phyloP scores from a whole-genome alignment of 1,284 basidiomycete genomes.

The Austroboletus novae-zelandiae region DNA sequence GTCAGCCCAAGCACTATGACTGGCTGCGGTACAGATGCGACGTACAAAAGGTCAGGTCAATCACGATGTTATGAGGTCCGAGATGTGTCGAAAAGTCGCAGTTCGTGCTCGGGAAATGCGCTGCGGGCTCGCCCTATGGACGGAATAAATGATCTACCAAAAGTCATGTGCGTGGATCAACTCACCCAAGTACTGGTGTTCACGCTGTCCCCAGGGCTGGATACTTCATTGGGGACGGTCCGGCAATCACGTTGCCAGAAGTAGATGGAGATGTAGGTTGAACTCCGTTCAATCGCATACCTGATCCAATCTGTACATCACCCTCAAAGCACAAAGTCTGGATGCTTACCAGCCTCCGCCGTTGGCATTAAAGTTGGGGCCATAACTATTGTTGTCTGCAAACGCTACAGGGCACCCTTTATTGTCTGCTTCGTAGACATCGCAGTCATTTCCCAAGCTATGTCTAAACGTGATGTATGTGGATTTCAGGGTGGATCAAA shows the following conservation, averaged over 20 bases:
- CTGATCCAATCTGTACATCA: slow-evolving; percentile 4
- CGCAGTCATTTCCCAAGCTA: neutral
- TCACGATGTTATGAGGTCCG: slow-evolving; percentile 12
- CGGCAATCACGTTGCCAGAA: slow-evolving; percentile 19
- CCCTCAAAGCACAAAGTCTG: neutral
- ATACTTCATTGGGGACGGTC: slow-evolving; percentile 16
- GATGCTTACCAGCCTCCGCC: slow-evolving; percentile 45
- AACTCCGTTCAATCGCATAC: slow-evolving; percentile 21
- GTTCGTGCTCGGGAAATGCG: slow-evolving; percentile 20
- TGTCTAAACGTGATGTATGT: too few species aligned
- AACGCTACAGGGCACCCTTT: slow-evolving; percentile 52
- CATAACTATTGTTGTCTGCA: slow-evolving; percentile 47
- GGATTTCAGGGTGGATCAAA: too few species aligned
- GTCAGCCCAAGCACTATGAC: neutral
- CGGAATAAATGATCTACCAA: neutral
- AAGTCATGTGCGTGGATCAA: neutral
- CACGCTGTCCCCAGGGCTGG: slow-evolving; percentile 3
- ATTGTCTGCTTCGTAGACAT: neutral
- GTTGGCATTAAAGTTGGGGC: slow-evolving; percentile 54
- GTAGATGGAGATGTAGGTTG: slow-evolving; percentile 16
- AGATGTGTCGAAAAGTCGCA: slow-evolving; percentile 20
- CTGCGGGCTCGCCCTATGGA: slow-evolving; percentile 18
- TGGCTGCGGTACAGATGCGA: neutral
- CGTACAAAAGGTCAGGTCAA: slow-evolving; percentile 20
- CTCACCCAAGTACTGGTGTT: slow-evolving; percentile 19